Base-by-base conservation (phyloP, 129 eudicot genomes). In the Lactuca saligna region DNA sequence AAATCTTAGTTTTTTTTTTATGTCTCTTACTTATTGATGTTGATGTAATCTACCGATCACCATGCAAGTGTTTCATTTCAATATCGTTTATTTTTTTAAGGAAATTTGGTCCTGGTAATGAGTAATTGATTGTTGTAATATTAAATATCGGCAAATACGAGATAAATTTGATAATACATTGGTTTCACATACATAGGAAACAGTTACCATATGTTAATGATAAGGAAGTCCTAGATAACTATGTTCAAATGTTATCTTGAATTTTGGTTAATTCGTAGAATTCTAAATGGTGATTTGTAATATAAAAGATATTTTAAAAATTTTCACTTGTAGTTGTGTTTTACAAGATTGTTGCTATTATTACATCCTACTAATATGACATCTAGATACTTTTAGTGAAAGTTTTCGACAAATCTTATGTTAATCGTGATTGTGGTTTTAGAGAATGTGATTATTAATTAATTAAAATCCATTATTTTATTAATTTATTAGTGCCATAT, bases 121-220 rank as follows among this genome's bases (percentile, higher is more conserved):
- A 50, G 63, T 62, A 31, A 72, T 49, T 35, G 54, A 61, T 20
- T 61, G 54, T 17, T 61, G 76, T 72, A 13, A 72, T 9, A 20
- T 54, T 60, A 58, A 57, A 48, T 14, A 13, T 29, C n/a, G 29
- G 44, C 70, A 65, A 65, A 48, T 11, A 16, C 31, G 41, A 55
- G 56, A 69, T 38, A 35, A 70, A 37, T 70, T 59, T 59, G 20
- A 59, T 32, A 32, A 57, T 5, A 12, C 51, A 20, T 20, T 61
- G 25, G 12, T 72, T 38, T 61, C 13, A 3, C 37, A 72, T 53
- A 54, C 77, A 63, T 61, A 62, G 63, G 70, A 6, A 35, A 20
- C 56, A 25, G 9, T 57, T 42, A 46, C 12, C 13, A 5, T 31
- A 44, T 29, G 46, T 59, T 38, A 46, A 10, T 55, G 39, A 68